Base-by-base conservation (phyloP, 2,329 filamentous ascomycete species). In the Nigrospora osmanthi region DNA sequence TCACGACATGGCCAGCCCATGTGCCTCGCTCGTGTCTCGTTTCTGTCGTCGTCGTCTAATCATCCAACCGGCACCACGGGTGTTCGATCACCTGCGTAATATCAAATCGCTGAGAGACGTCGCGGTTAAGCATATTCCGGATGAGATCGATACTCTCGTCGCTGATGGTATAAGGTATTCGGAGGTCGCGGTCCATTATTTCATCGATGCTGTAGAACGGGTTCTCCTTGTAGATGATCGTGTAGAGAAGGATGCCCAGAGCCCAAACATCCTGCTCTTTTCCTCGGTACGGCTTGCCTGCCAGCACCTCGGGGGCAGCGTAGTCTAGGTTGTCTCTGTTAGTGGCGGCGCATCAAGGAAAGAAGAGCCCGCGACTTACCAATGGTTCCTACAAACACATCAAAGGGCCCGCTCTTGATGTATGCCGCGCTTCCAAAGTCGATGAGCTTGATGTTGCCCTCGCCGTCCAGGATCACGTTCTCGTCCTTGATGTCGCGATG, bases 251-350 rank as follows among this genome's bases (percentile, higher is more conserved):
- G 58, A 98, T 97, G 19, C 93, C 93, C 14, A 98, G 76, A 1
- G 93, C 93, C 93, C 93, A 98, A 30, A 98, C 89, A 60, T 98
- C 93, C 71, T 98, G 93, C 64, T 95, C 91, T 66, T 94, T 95
- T 59, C 93, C 93, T 53, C 86, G 81, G 67, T 98, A 98, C 14
- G 90, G 85, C 55, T 84, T 85, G 40, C 93, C 93, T 47, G 89
- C 89, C 40, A 98, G 77, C 44, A 98, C 93, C 70, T 98, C 93
- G n/a, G 93, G 93, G 7, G 93, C 93, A 38, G 93, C 93, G 67
- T 98, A 98, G 71, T 98, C 93, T 96, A 48, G 15, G 49, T 42
- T 23, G 40, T 28, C 19, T 23, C 23, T 10, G 23, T 28, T 28
- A 28, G 7, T 28, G 9, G 6, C 23, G 10, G 10, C 23, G 23